These are phyloP conservation scores for Calonectria pseudoreteaudii DNA, from an alignment of 2,329 filamentous ascomycete genomes.

Conservation along the genomic window DNA sequence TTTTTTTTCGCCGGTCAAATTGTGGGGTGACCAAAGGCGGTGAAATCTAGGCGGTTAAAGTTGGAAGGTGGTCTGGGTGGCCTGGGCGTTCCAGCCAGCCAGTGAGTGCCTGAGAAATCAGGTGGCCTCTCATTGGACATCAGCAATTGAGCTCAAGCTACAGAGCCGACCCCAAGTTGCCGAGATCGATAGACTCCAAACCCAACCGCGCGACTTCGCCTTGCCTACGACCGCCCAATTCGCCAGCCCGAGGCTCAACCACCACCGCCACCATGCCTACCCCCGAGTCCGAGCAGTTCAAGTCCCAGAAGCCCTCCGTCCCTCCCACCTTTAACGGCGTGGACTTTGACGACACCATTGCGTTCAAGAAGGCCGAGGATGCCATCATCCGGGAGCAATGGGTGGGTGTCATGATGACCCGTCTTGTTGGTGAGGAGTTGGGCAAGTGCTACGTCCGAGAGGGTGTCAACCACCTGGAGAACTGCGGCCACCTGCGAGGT, in stretches of 20 bases:
- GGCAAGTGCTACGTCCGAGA: constrained; percentile 87
- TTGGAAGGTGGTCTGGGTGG: constrained; percentile 37
- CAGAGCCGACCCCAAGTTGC: constrained; percentile 35
- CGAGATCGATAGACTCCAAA: constrained; percentile 38
- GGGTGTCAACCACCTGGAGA: constrained; percentile 89
- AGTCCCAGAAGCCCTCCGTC: constrained; percentile 86
- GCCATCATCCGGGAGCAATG: constrained; percentile 87
- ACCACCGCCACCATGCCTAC: constrained; percentile 73
- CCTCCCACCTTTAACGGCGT: constrained; percentile 87
- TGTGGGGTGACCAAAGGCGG: constrained; percentile 51
- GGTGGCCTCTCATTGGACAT: constrained; percentile 43
- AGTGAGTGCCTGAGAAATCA: constrained; percentile 46
- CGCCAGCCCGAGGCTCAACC: constrained; percentile 27
- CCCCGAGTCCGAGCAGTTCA: constrained; percentile 83
- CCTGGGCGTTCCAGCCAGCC: constrained; percentile 19
- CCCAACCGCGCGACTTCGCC: constrained; percentile 31
- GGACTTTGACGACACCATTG: constrained; percentile 85
- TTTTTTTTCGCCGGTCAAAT: constrained; percentile 49
- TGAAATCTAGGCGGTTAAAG: constrained; percentile 37
- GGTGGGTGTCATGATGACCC: constrained; percentile 90
- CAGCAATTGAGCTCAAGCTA: constrained; percentile 44
- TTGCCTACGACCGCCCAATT: constrained; percentile 26
- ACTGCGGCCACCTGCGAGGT: constrained; percentile 87
- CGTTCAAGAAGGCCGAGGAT: constrained; percentile 86
- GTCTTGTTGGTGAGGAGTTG: constrained; percentile 84